Evolutionary conservation across 2,329 filamentous ascomycete genomes (phyloP).

Genomic region (Fusarium illudens): DNA sequence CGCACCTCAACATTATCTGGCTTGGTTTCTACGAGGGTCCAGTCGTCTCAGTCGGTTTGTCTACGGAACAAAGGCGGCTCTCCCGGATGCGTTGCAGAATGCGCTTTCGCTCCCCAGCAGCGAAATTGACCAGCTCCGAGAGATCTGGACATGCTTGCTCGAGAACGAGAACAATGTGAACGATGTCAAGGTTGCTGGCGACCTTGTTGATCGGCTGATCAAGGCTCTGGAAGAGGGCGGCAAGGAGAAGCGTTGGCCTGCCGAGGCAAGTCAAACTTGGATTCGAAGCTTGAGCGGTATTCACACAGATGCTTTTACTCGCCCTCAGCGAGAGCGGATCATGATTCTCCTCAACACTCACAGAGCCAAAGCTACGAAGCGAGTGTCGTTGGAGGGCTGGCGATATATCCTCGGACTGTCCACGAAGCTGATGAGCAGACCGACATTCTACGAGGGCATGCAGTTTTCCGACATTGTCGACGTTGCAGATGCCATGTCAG

Average conservation of each 20-base stretch:
- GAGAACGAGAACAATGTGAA: constrained; percentile 52
- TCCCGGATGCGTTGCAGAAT: constrained; percentile 41
- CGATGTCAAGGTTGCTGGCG: constrained; percentile 43
- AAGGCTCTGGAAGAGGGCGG: constrained; percentile 41
- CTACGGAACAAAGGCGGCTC: constrained; percentile 33
- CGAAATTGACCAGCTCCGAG: constrained; percentile 23
- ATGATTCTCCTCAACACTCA: constrained; percentile 48
- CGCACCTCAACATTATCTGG: constrained; percentile 45
- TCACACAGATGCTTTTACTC: constrained; percentile 52
- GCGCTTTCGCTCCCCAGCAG: constrained; percentile 32
- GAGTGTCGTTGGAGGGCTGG: constrained; percentile 44
- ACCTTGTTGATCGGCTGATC: constrained; percentile 47
- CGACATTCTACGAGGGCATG: constrained; percentile 61
- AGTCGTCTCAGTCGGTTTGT: constrained; percentile 46
- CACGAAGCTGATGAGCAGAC: constrained; percentile 59
- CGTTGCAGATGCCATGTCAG: constrained; percentile 46
- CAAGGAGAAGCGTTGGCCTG: constrained; percentile 46
- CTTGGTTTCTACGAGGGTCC: constrained; percentile 47
- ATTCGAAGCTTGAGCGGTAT: constrained; percentile 47
- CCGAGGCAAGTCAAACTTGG: constrained; percentile 41
- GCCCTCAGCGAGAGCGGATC: constrained; percentile 54
- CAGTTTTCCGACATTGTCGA: constrained; percentile 49
- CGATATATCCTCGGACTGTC: constrained; percentile 55
- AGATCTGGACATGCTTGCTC: constrained; percentile 45
- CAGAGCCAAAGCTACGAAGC: constrained; percentile 39